Percentiles rank a stretch among this genome's conserved stretches.
phyloP scores from a whole-genome alignment of 148 eudicot genomes.

The Spergularia bocconei region DNA sequence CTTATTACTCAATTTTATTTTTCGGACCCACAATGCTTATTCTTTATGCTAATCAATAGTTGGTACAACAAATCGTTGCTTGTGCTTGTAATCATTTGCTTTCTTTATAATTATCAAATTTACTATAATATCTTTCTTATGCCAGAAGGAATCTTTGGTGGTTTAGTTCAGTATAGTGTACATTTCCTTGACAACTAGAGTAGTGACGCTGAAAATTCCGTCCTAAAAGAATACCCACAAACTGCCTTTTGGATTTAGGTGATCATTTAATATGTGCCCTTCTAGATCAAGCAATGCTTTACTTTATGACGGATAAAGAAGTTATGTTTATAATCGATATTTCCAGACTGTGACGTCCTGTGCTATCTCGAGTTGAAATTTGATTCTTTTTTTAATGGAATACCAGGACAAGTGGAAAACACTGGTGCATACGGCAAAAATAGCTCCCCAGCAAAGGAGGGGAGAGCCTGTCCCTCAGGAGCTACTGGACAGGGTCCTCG shows the following conservation, averaged over 20 bases:
- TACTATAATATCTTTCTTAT: slow-evolving; percentile 8
- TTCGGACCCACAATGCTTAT: slow-evolving; percentile 19
- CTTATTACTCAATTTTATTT: slow-evolving; percentile 7
- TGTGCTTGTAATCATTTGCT: slow-evolving; percentile 26
- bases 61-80: slow-evolving; percentile 32
- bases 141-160: slow-evolving; percentile 29
- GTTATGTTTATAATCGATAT: too few relatives aligned
- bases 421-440: slow-evolving; percentile 91
- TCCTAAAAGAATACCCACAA: background rate
- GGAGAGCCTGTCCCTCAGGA: slow-evolving; percentile 96
- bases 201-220: slow-evolving; percentile 10
- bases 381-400: background rate
- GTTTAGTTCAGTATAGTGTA: slow-evolving; percentile 13
- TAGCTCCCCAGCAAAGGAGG: slow-evolving; percentile 92
- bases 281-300: slow-evolving; percentile 1
- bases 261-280: slow-evolving; percentile 1
- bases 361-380: background rate
- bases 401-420: slow-evolving; percentile 96
- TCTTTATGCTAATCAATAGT: slow-evolving; percentile 23
- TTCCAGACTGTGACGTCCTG: background rate
- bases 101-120: slow-evolving; percentile 10
- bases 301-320: too few relatives aligned
- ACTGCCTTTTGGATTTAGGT: background rate
- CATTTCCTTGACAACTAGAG: slow-evolving; percentile 4
- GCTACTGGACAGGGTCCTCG: slow-evolving; percentile 73